phyloP scores from a whole-genome alignment of 352 stramenopile species.

The Globisporangium paddicum region DNA sequence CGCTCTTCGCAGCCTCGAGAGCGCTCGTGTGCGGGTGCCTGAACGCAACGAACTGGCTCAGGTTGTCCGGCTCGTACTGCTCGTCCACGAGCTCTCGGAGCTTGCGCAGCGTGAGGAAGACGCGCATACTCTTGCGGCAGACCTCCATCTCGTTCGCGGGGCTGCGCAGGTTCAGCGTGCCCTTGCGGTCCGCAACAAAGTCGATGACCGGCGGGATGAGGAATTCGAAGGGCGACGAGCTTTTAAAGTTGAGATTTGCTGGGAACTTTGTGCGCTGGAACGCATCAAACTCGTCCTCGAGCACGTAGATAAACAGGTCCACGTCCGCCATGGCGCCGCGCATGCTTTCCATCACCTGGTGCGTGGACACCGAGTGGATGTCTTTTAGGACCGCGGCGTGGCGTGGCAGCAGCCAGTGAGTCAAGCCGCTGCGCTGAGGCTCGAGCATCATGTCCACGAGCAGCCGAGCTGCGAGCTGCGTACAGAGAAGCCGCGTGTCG shows the following conservation, averaged over 20 bases:
- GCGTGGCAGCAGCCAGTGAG: slow-evolving; percentile 18
- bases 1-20: slow-evolving; percentile 21
- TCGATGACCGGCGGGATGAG: slow-evolving; percentile 36
- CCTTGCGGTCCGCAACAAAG: slow-evolving; percentile 18
- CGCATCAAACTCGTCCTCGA: slow-evolving; percentile 60
- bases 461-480: slow-evolving; percentile 45
- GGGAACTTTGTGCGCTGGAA: slow-evolving; percentile 54
- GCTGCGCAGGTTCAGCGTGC: slow-evolving; percentile 36
- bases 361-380: slow-evolving; percentile 60
- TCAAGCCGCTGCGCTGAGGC: slow-evolving; percentile 3
- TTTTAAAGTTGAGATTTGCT: slow-evolving; percentile 45
- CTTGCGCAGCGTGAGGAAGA: slow-evolving; percentile 58
- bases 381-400: slow-evolving; percentile 36
- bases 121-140: slow-evolving; percentile 62
- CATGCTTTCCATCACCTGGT: slow-evolving; percentile 82
- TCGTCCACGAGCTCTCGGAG: slow-evolving; percentile 49
- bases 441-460: slow-evolving; percentile 59
- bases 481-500: slow-evolving; percentile 50
- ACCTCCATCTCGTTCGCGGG: slow-evolving; percentile 69
- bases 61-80: slow-evolving; percentile 32
- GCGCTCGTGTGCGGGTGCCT: slow-evolving; percentile 54
- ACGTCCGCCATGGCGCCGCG: slow-evolving; percentile 72
- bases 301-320: slow-evolving; percentile 75
- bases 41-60: slow-evolving; percentile 51
- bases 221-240: slow-evolving; percentile 62